Evolutionary conservation across 208 protist genomes (phyloP), one percentile per base, ranked within the genome.

Genomic region (Trypanosoma avium): DNA sequence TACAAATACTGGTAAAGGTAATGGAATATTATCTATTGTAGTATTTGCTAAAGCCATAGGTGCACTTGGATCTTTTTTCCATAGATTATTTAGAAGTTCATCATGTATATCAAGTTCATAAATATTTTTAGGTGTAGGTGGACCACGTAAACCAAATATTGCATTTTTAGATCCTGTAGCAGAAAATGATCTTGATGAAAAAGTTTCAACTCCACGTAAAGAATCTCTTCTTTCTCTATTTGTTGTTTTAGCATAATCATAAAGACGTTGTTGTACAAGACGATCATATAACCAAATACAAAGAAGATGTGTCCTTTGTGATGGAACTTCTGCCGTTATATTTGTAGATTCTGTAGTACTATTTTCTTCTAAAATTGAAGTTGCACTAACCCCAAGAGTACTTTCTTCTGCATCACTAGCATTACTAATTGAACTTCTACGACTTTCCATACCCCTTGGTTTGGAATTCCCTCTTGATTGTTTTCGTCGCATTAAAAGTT

Each of bases 1-100:
- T 1, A 93, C 86, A 73, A 90, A 93, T n/a, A 69, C 69, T 2
- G 86, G 86, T 17, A 93, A 56, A 12, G 82, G 78, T 15, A 92
- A 26, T 9, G 56, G 19, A 24, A 70, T 8, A 43, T 64, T 54
- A 13, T 68, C 61, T 8, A 63, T 24, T 21, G 50, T 26, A 19
- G 58, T 61, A 26, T 65, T 40, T 49, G 42, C n/a, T 4, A 27
- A 19, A 3, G 15, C 22, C 24, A 61, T 4, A 7, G 32, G 4
- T 21, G 43, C 2, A 29, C 21, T 55, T 2, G 43, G 17, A 17
- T 60, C 53, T 7, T 15, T 29, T 8, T 59, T 53, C 13, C 38
- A 22, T 19, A 67, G 29, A 22, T 12, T 9, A 26, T 8, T 6
- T 17, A 6, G 13, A 15, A 73, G 35, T 9, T 46, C 43, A 27